Evolutionary conservation across 345 rosid species (phyloP).

Genomic region (Citrus hindsii): DNA sequence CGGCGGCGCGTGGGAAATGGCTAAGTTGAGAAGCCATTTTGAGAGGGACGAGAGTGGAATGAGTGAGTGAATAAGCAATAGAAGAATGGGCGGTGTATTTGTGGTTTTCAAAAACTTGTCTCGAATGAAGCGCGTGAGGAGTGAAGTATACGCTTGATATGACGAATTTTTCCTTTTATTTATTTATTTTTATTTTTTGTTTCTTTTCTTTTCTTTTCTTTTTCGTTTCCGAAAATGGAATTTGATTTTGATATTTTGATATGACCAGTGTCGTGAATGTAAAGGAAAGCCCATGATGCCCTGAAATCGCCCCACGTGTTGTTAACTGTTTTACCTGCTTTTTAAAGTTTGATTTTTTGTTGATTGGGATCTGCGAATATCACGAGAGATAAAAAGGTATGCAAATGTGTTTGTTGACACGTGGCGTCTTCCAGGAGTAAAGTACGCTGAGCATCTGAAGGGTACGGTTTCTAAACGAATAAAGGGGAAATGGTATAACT

Average conservation of each 20-base stretch:
- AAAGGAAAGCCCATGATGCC: slow-evolving; percentile 30
- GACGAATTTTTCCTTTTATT: neutral
- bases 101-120: neutral
- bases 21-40: slow-evolving; percentile 44
- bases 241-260: neutral
- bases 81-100: slow-evolving; percentile 5
- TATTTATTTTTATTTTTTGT: neutral
- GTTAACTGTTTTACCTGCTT: slow-evolving; percentile 10
- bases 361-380: neutral
- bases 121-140: slow-evolving; percentile 24
- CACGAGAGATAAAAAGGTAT: neutral
- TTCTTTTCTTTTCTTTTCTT: neutral
- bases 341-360: neutral
- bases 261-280: slow-evolving; percentile 24
- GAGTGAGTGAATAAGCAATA: neutral
- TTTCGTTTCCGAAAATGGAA: neutral
- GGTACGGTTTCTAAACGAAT: neutral
- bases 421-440: too few species aligned
- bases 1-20: slow-evolving; percentile 32
- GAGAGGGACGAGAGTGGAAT: neutral
- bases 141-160: slow-evolving; percentile 7
- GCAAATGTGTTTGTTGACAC: neutral
- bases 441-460: neutral
- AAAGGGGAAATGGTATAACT: neutral
- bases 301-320: neutral